A percentile compares a stretch with the other conserved stretches of the same genome.
phyloP scores from a whole-genome alignment of 495 filamentous ascomycete species.

The Cetradonia linearis region DNA sequence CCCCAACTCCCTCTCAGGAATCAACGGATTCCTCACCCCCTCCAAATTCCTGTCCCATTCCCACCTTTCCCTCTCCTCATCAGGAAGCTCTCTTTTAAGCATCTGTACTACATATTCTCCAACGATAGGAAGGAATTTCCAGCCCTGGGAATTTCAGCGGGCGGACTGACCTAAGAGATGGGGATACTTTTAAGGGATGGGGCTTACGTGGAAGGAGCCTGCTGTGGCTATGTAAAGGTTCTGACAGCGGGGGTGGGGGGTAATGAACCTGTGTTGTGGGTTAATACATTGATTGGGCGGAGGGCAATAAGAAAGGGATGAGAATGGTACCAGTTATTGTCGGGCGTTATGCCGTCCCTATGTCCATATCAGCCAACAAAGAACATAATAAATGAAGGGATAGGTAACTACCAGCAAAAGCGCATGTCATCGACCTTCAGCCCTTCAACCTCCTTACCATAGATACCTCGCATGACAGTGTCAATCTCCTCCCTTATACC shows the following conservation, averaged over 20 bases:
- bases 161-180: background rate
- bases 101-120: slow-evolving; percentile 49
- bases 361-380: too few relatives aligned
- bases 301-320: background rate
- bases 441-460: slow-evolving; percentile 11
- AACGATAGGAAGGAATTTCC: slow-evolving; percentile 52
- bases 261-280: slow-evolving; percentile 31
- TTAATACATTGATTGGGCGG: background rate
- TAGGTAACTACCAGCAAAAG: slow-evolving; percentile 9
- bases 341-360: slow-evolving; percentile 12
- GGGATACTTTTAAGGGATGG: background rate
- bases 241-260: slow-evolving; percentile 40
- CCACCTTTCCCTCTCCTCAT: slow-evolving; percentile 8
- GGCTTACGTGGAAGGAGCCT: slow-evolving; percentile 14
- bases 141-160: slow-evolving; percentile 27
- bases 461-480: slow-evolving; percentile 14
- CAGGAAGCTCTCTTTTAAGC: slow-evolving; percentile 33
- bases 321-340: slow-evolving; percentile 37
- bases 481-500: slow-evolving; percentile 13
- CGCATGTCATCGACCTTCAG: background rate
- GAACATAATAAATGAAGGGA: too few relatives aligned
- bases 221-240: slow-evolving; percentile 43
- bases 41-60: slow-evolving; percentile 12
- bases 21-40: background rate
- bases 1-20: slow-evolving; percentile 8